Conservation (phyloP, 1,284 basidiomycete species). For the Fomitopsis palustris region DNA sequence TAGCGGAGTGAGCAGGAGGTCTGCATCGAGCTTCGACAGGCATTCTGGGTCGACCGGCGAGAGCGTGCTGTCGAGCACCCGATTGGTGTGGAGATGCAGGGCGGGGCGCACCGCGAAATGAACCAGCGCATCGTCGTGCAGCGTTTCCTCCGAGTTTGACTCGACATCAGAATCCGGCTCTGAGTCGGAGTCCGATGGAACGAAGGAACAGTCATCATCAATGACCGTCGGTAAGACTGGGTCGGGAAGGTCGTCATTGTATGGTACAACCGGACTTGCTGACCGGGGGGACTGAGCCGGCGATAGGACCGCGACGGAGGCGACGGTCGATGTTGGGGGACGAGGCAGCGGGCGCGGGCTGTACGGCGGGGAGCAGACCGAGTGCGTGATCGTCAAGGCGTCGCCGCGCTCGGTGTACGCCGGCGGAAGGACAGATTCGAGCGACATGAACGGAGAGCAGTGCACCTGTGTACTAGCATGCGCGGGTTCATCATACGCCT, state of each 20-base stretch:
- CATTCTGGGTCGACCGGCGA: conserved; percentile 1
- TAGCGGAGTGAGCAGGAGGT: conserved; percentile 17
- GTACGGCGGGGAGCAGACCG: neutral
- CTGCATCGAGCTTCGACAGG: conserved; percentile 16
- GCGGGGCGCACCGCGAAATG: neutral
- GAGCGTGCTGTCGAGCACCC: neutral
- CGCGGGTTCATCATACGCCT: neutral
- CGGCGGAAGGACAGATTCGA: neutral
- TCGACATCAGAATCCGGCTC: neutral
- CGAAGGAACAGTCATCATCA: neutral
- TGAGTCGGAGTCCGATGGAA: neutral
- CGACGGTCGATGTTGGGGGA: neutral
- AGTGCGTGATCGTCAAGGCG: neutral
- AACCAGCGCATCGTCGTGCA: neutral
- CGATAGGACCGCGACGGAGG: neutral
- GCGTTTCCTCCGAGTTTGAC: too few species aligned
- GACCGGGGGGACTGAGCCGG: neutral
- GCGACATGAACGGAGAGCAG: neutral
- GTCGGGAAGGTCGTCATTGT: neutral
- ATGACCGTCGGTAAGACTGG: neutral
- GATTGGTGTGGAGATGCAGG: neutral
- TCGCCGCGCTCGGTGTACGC: neutral
- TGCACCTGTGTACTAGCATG: neutral
- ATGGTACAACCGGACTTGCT: neutral
- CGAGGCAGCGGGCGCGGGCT: neutral